Evolutionary conservation across 2,329 filamentous ascomycete genomes (phyloP).

Genomic region (Sporothrix variecibatus): DNA sequence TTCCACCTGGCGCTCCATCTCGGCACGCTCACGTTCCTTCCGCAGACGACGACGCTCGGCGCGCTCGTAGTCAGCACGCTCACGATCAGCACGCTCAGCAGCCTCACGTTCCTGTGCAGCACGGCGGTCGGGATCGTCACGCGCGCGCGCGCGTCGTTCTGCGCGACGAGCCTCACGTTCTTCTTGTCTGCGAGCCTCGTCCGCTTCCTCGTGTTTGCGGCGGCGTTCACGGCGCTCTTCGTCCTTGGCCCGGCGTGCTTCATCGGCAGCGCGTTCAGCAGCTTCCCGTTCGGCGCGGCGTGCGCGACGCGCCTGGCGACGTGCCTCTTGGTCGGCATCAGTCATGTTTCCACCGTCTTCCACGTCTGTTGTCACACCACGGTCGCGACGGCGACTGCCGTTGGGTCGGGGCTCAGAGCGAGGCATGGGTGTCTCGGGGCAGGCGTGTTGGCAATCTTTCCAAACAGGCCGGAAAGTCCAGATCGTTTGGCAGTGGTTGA

Average conservation of each 20-base stretch:
- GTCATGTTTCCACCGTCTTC: conserved; percentile 44
- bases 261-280: conserved; percentile 55
- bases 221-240: conserved; percentile 58
- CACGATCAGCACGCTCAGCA: conserved; percentile 31
- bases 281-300: conserved; percentile 55
- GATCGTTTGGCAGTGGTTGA: conserved; percentile 64
- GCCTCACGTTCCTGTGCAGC: conserved; percentile 40
- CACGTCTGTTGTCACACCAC: conserved; percentile 49
- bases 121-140: conserved; percentile 50
- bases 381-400: conserved; percentile 50
- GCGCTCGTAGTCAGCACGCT: conserved; percentile 47
- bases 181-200: conserved; percentile 53
- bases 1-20: conserved; percentile 44
- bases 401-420: conserved; percentile 42
- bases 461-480: conserved; percentile 63
- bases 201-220: conserved; percentile 58
- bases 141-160: conserved; percentile 53
- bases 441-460: conserved; percentile 53
- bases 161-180: conserved; percentile 62
- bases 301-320: conserved; percentile 63
- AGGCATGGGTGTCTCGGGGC: conserved; percentile 12
- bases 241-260: conserved; percentile 59
- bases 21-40: conserved; percentile 46
- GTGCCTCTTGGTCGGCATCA: conserved; percentile 56
- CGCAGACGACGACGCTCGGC: conserved; percentile 53